Conservation (phyloP, 257 asterid species). For the Fraxinus cuspidata region DNA sequence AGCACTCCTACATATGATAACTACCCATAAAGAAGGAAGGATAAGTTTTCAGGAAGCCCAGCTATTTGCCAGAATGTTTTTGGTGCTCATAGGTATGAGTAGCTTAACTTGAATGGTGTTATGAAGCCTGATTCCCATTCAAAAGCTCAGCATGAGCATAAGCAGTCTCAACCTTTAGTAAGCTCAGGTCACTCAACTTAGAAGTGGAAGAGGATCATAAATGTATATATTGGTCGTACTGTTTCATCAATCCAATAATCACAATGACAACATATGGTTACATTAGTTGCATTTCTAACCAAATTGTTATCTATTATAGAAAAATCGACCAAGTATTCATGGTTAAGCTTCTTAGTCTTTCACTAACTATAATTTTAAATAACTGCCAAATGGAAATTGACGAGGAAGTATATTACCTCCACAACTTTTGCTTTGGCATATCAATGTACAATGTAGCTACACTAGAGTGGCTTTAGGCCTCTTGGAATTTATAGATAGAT, state of each 20-base stretch:
- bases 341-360: neutral
- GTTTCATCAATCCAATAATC: neutral
- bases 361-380: neutral
- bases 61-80: neutral
- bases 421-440: neutral
- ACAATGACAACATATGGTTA: neutral
- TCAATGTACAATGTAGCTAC: neutral
- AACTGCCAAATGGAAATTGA: neutral
- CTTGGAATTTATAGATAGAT: no score
- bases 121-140: neutral
- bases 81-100: neutral
- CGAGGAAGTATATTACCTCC: neutral
- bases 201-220: neutral
- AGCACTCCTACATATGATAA: neutral
- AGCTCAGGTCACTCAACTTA: neutral
- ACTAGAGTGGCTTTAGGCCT: neutral
- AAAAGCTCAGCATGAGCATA: neutral
- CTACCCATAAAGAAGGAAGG: neutral
- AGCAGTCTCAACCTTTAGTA: neutral
- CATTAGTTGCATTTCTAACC: neutral
- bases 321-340: neutral
- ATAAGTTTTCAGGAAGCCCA: slow-evolving; percentile 1
- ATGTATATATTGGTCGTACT: neutral
- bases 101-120: neutral
- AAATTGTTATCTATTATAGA: neutral